These are phyloP conservation scores for Kwoniella sp. DNA, from an alignment of 768 basidiomycete species.

Conservation along the genomic window DNA sequence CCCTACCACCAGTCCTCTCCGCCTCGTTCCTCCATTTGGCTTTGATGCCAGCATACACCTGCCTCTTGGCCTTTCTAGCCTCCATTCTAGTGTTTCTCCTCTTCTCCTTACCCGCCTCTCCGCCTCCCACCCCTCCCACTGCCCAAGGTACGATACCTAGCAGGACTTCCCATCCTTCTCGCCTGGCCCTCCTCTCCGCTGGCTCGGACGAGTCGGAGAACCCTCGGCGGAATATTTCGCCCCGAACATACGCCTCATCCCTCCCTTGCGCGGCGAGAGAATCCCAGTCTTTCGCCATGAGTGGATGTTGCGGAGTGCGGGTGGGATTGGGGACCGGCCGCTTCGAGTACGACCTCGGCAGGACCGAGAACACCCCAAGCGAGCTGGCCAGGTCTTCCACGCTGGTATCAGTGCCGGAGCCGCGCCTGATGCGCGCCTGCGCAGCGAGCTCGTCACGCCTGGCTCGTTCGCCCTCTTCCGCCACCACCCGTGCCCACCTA, in stretches of 20 bases:
- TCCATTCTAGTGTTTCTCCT: slow-evolving; percentile 56
- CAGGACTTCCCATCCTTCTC: slow-evolving; percentile 84
- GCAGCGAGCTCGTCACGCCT: slow-evolving; percentile 64
- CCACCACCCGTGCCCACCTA: slow-evolving; percentile 86
- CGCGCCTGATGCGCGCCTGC: slow-evolving; percentile 51
- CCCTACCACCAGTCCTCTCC: slow-evolving; percentile 50
- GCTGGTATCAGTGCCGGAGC: slow-evolving; percentile 47
- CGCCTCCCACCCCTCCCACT: slow-evolving; percentile 58
- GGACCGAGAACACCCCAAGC: slow-evolving; percentile 39
- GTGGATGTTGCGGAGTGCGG: slow-evolving; percentile 70
- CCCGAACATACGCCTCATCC: slow-evolving; percentile 45
- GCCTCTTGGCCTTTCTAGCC: slow-evolving; percentile 44
- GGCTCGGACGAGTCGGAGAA: slow-evolving; percentile 27
- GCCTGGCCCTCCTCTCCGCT: slow-evolving; percentile 53
- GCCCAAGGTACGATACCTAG: slow-evolving; percentile 82
- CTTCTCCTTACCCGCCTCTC: slow-evolving; percentile 60
- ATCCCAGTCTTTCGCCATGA: slow-evolving; percentile 68
- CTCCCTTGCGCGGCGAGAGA: slow-evolving; percentile 52
- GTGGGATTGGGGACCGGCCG: slow-evolving; percentile 55
- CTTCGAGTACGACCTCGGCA: slow-evolving; percentile 38
- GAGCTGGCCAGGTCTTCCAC: slow-evolving; percentile 49
- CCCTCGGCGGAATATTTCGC: slow-evolving; percentile 49
- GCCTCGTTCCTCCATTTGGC: slow-evolving; percentile 74
- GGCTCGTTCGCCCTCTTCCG: slow-evolving; percentile 93
- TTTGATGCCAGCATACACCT: slow-evolving; percentile 67